Conservation (phyloP, 495 filamentous ascomycete species). For the Opeltia flavorubescens region DNA sequence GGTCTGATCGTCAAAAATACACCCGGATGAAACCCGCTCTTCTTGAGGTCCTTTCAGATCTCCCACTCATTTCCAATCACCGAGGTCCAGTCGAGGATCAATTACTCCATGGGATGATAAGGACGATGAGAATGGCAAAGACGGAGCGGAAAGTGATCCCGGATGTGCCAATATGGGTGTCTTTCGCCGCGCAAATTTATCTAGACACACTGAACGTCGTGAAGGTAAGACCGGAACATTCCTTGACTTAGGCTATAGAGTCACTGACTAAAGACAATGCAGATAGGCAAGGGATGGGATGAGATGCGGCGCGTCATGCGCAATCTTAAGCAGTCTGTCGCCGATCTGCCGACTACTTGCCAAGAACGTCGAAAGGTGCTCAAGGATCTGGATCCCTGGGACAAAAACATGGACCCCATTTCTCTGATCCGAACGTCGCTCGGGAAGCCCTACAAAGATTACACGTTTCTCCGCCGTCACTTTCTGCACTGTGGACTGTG, state of each 20-base stretch:
- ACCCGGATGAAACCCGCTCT: not conserved
- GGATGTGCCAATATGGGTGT: conserved; percentile 4
- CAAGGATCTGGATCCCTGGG: not conserved
- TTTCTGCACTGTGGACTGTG: conserved; percentile 1
- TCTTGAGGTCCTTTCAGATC: conserved; percentile 1
- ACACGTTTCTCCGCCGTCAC: conserved; percentile 1
- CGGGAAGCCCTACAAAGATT: not conserved
- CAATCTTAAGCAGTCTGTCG: not conserved
- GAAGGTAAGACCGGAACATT: not conserved
- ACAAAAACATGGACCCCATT: not conserved
- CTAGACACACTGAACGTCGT: not conserved
- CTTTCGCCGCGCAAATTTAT: conserved; percentile 2
- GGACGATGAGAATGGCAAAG: not conserved
- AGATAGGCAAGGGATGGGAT: conserved; percentile 1
- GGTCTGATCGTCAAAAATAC: not conserved
- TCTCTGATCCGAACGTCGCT: not conserved
- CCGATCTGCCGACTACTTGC: not conserved
- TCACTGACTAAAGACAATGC: not conserved
- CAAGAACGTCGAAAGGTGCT: not conserved
- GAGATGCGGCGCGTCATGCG: conserved; percentile 1
- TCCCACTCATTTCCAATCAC: not conserved
- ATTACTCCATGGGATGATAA: not conserved
- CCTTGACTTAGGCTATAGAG: not conserved
- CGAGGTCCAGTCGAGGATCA: conserved; percentile 1
- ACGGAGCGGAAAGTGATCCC: not conserved